Conservation (phyloP, 2,329 filamentous ascomycete genomes). For the Alternaria incomplexa region DNA sequence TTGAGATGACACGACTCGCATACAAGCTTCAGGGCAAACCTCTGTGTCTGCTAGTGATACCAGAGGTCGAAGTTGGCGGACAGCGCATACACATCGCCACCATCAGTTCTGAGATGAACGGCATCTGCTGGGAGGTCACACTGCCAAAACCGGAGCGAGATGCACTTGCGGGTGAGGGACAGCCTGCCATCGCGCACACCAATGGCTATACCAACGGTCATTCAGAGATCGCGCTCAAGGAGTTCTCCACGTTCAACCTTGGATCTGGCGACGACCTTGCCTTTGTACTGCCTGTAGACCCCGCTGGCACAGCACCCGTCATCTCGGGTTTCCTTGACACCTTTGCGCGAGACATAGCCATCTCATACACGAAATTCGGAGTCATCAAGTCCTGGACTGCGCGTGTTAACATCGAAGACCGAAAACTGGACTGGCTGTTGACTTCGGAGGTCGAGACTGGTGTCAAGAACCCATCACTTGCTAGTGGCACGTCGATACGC, state of each 20-base stretch:
- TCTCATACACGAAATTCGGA: conserved; percentile 80
- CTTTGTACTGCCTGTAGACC: conserved; percentile 80
- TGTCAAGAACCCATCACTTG: conserved; percentile 73
- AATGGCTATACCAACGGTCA: conserved; percentile 41
- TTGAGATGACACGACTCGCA: conserved; percentile 62
- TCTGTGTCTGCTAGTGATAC: conserved; percentile 79
- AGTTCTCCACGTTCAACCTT: conserved; percentile 76
- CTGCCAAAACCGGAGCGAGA: conserved; percentile 58
- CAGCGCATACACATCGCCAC: conserved; percentile 72
- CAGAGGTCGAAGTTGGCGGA: conserved; percentile 64
- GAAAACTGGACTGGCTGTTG: conserved; percentile 77
- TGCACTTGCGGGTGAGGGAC: conserved; percentile 34
- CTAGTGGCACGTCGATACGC: conserved; percentile 83
- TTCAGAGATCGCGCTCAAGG: conserved; percentile 57
- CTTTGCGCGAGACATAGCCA: conserved; percentile 83
- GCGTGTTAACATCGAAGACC: conserved; percentile 66
- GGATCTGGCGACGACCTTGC: conserved; percentile 60
- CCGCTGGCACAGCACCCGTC: conserved; percentile 74
- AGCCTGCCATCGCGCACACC: conserved; percentile 27
- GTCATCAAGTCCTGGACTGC: conserved; percentile 86
- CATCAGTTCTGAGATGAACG: conserved; percentile 77
- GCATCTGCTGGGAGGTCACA: conserved; percentile 79
- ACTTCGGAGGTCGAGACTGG: conserved; percentile 84
- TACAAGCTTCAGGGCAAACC: conserved; percentile 73
- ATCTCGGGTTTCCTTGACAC: conserved; percentile 82